Percentiles rank a stretch among this genome's conserved stretches.
These are phyloP conservation scores for Fusarium musae DNA, from an alignment of 2,329 filamentous ascomycete species.

Conservation along the genomic window DNA sequence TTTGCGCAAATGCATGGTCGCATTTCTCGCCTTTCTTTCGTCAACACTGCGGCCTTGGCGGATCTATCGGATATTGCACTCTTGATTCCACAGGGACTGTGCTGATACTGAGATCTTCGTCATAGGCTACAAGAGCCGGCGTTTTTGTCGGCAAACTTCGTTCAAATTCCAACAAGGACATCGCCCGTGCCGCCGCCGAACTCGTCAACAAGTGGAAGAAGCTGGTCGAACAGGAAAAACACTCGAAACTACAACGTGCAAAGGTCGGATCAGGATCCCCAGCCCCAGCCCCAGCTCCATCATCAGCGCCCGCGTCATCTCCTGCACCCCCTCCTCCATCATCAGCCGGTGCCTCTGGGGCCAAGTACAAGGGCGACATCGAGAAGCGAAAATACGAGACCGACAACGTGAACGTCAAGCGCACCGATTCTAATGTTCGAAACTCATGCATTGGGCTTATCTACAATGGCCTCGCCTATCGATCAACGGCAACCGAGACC, in stretches of 20 bases:
- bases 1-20: conserved; percentile 38
- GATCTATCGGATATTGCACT: not conserved
- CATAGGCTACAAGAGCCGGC: conserved; percentile 85
- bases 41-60: not conserved
- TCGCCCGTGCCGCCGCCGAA: conserved; percentile 80
- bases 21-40: conserved; percentile 10
- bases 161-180: conserved; percentile 81
- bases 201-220: conserved; percentile 91
- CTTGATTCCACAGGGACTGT: not conserved
- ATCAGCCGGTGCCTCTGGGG: conserved; percentile 52
- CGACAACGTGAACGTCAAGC: conserved; percentile 82
- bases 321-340: conserved; percentile 61
- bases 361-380: conserved; percentile 70
- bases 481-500: conserved; percentile 76
- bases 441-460: conserved; percentile 90
- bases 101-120: conserved; percentile 23
- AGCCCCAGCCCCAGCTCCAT: conserved; percentile 56
- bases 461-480: conserved; percentile 86
- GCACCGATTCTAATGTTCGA: conserved; percentile 78
- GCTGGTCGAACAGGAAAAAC: conserved; percentile 75
- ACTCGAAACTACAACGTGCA: conserved; percentile 56
- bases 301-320: conserved; percentile 65
- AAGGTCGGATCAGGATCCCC: conserved; percentile 54
- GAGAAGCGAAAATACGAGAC: conserved; percentile 84
- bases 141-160: conserved; percentile 86